Evolutionary conservation across 2,329 filamentous ascomycete species (phyloP).

Genomic region (Neopestalotiopsis rosae): DNA sequence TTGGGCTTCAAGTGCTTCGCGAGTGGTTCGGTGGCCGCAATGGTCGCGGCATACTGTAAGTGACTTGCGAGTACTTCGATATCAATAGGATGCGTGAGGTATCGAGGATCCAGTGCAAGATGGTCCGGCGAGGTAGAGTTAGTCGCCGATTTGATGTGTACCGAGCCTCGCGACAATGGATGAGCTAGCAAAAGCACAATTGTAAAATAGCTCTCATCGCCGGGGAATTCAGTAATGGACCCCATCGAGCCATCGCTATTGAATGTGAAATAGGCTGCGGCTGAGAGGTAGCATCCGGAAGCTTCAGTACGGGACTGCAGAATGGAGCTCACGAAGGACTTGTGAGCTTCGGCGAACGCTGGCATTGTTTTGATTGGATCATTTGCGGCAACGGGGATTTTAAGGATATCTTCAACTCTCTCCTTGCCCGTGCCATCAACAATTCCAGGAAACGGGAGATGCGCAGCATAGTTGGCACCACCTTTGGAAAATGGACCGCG

Average conservation of each 20-base stretch:
- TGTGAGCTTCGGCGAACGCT: slow-evolving; percentile 1
- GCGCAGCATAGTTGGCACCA: slow-evolving; percentile 26
- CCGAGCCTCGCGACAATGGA: slow-evolving; percentile 22
- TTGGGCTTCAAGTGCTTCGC: slow-evolving; percentile 5
- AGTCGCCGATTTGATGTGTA: slow-evolving; percentile 8
- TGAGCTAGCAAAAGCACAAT: slow-evolving; percentile 11
- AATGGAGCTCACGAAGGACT: slow-evolving; percentile 12
- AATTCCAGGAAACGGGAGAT: slow-evolving; percentile 28
- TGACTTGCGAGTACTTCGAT: slow-evolving; percentile 19
- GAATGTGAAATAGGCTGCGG: slow-evolving; percentile 3
- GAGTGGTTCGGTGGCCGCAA: slow-evolving; percentile 4
- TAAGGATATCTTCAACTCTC: slow-evolving; percentile 29
- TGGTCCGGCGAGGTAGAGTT: not conserved
- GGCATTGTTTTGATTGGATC: not conserved
- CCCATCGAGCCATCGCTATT: not conserved
- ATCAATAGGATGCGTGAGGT: slow-evolving; percentile 12
- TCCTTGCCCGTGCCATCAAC: slow-evolving; percentile 32
- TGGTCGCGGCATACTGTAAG: slow-evolving; percentile 5
- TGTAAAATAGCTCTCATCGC: not conserved
- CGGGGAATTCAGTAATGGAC: not conserved
- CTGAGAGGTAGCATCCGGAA: slow-evolving; percentile 8
- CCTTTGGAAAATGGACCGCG: slow-evolving; percentile 28
- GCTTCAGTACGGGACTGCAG: slow-evolving; percentile 1
- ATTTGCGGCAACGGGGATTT: not conserved
- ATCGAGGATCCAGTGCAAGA: slow-evolving; percentile 8